These are phyloP conservation scores for Fusarium scirpi DNA, from an alignment of 2,329 filamentous ascomycete species.

Conservation along the genomic window DNA sequence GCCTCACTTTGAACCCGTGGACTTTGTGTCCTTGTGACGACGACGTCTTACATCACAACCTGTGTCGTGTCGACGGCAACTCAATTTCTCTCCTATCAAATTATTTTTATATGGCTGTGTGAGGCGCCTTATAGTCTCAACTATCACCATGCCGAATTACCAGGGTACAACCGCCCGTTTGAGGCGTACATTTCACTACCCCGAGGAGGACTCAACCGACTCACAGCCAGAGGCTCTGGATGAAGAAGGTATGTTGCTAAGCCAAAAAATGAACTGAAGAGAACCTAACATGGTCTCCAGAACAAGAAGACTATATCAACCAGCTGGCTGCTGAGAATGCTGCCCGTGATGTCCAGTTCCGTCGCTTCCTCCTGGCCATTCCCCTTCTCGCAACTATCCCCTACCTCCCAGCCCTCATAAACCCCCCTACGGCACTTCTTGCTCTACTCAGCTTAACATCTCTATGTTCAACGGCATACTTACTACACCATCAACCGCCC, in stretches of 20 bases:
- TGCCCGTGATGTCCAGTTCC: conserved; percentile 68
- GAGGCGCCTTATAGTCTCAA: neutral
- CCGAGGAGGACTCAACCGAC: conserved; percentile 66
- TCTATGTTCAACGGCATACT: conserved; percentile 71
- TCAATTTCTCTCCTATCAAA: neutral
- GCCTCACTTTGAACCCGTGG: conserved; percentile 30
- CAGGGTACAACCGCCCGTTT: conserved; percentile 66
- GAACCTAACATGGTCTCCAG: conserved; percentile 50
- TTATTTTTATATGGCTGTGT: neutral
- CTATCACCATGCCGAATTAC: conserved; percentile 42
- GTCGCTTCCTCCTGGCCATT: conserved; percentile 68
- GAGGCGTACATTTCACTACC: conserved; percentile 83
- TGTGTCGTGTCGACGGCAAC: neutral
- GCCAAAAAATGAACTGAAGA: neutral
- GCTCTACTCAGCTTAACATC: conserved; percentile 71
- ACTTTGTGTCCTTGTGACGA: conserved; percentile 40
- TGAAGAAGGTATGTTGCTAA: conserved; percentile 72
- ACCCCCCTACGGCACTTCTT: conserved; percentile 55
- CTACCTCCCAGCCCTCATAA: conserved; percentile 59
- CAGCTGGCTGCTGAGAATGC: conserved; percentile 67
- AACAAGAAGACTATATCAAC: conserved; percentile 74
- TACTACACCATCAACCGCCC: conserved; percentile 68
- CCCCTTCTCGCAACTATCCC: conserved; percentile 67
- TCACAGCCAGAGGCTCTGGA: conserved; percentile 73
- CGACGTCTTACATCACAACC: conserved; percentile 16